Evolutionary conservation across 805 yeast species (phyloP), one percentile per base, ranked within the genome.

Genomic region (Pichia membranifaciens): DNA sequence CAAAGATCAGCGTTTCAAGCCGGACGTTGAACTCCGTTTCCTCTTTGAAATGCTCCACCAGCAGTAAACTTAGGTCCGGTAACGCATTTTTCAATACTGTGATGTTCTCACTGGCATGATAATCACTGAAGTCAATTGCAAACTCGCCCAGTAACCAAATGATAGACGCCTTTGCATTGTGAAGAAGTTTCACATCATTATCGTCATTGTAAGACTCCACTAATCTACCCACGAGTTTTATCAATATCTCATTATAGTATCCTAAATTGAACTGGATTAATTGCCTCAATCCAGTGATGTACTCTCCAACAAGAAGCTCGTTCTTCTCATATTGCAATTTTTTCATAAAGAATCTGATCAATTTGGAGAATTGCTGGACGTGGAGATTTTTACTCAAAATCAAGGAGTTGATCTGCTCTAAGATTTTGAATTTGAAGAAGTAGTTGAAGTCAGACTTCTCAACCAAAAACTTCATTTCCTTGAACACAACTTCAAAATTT

Each of bases 91-190:
- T 48, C 4, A 55, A 38, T 10, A 51, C 40, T 9, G 42, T 7
- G 29, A 46, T 41, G 7, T 36, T 32, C 13, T 21, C 41, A 3
- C 40, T 43, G 2, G 22, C 34, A 16, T 21, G 34, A 23, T 42
- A 39, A 12, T 47, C 41, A 22, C 47, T 33, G 17, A 29, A 31
- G 38, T 47, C 45, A 5, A 59, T 58, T 0, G 82, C 72, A 59
- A 82, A 83, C 58, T 93, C 97, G 4, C 98, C 96, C 44, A 91
- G 75, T 9, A 91, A 72, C 98, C 98, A 93, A 6, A 91, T 73
- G 10, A 90, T 81, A 41, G 91, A 84, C 1, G 95, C 88, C 54
- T 81, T 78, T 0, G 98, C 95, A 16, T 55, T 49, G 17, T 59
- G 43, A 9, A 58, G 50, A 21, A 57, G 50, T 13, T 43, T 46